A percentile compares a stretch with the other conserved stretches of the same genome.
These are phyloP conservation scores for Phytophthora rubi DNA, from an alignment of 352 stramenopile genomes.

Conservation along the genomic window DNA sequence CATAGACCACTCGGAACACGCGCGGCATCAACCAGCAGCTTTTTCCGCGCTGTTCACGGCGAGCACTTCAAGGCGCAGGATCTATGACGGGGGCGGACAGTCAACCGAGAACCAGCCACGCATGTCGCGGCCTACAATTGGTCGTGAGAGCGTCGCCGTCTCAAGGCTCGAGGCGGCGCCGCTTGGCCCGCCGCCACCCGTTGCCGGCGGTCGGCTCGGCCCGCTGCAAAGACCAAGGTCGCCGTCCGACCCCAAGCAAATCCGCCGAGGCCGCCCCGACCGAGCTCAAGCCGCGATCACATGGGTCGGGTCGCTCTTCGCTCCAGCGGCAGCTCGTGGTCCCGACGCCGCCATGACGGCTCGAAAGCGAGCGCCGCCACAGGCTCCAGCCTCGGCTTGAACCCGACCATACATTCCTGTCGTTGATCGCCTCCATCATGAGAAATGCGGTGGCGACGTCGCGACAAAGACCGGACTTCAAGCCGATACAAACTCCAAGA, in stretches of 20 bases:
- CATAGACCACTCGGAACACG: conserved; percentile 22
- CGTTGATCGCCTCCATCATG: not conserved
- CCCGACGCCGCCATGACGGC: conserved; percentile 3
- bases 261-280: not conserved
- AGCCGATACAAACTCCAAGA: conserved; percentile 13
- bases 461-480: not conserved
- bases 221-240: not conserved
- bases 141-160: conserved; percentile 7
- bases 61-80: conserved; percentile 9
- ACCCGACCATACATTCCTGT: not conserved
- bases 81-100: conserved; percentile 20
- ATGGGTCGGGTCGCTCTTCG: not conserved
- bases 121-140: conserved; percentile 28
- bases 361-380: conserved; percentile 19
- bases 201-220: not conserved
- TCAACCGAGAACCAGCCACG: conserved; percentile 18
- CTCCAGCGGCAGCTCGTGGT: conserved; percentile 17
- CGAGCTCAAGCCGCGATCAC: conserved; percentile 11
- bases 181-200: conserved; percentile 1
- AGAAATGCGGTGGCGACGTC: conserved; percentile 1
- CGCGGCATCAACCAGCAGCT: conserved; percentile 15
- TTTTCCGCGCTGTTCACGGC: conserved; percentile 13
- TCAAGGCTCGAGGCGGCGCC: conserved; percentile 12
- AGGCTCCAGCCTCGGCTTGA: not conserved
- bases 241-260: conserved; percentile 6